A percentile compares a stretch with the other conserved stretches of the same genome.
Conservation (phyloP, 768 basidiomycete genomes). For the Lentinus tigrinus region DNA sequence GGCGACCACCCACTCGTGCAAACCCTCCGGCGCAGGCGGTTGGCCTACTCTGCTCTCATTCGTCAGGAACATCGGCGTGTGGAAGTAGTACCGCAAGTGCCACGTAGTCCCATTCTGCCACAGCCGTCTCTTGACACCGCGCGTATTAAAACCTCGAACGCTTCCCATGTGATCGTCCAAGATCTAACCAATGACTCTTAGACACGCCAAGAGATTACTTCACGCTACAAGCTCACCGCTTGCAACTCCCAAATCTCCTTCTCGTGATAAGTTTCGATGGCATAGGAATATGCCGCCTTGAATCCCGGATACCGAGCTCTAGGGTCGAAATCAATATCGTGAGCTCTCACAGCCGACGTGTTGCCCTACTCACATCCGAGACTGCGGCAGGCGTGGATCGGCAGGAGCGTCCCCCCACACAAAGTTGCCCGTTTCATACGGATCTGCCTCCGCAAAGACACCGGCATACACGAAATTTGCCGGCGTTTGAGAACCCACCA, state of each 20-base stretch:
- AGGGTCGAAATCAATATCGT: too few species aligned
- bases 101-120: background rate
- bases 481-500: too few species aligned
- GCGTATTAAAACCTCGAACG: background rate
- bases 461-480: too few species aligned
- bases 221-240: background rate
- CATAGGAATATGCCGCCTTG: too few species aligned
- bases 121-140: background rate
- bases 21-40: background rate
- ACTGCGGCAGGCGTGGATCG: too few species aligned
- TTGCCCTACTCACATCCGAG: too few species aligned
- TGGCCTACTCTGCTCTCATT: background rate
- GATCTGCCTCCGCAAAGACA: too few species aligned
- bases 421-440: too few species aligned
- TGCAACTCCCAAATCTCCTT: background rate
- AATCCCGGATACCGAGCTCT: too few species aligned
- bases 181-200: background rate
- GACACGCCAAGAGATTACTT: background rate
- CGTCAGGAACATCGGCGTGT: background rate
- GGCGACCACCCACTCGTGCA: background rate
- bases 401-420: too few species aligned
- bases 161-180: background rate
- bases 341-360: too few species aligned
- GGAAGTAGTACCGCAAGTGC: background rate
- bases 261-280: too few species aligned